Evolutionary conservation across 108 stramenopile genomes (phyloP).

Genomic region (Bacterosira constricta): DNA sequence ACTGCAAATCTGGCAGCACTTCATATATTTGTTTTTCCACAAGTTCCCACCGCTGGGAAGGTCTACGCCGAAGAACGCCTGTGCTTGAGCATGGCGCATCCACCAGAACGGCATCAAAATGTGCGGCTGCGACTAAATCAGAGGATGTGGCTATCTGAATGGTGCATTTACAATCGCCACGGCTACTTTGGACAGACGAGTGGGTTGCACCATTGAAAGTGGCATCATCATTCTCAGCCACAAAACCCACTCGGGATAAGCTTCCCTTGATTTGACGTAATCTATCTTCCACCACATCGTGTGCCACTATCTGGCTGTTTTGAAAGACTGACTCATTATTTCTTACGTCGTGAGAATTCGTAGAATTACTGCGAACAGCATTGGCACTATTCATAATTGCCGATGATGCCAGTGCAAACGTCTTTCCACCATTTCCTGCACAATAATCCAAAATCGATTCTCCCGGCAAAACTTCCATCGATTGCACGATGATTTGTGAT

Average conservation of each 20-base stretch:
- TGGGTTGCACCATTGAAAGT: neutral
- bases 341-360: neutral
- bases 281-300: constrained; percentile 51
- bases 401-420: constrained; percentile 46
- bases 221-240: neutral
- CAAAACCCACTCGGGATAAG: constrained; percentile 44
- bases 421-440: constrained; percentile 64
- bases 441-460: constrained; percentile 53
- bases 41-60: constrained; percentile 54
- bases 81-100: constrained; percentile 59
- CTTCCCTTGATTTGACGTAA: constrained; percentile 55
- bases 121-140: neutral
- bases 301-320: constrained; percentile 40
- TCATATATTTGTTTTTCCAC: constrained; percentile 25
- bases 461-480: constrained; percentile 33
- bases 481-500: constrained; percentile 54
- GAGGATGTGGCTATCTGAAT: constrained; percentile 26
- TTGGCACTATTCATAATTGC: constrained; percentile 2
- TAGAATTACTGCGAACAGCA: neutral
- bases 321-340: neutral
- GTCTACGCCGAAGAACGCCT: constrained; percentile 52
- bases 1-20: constrained; percentile 33
- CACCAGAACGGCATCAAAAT: constrained; percentile 52
- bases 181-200: neutral
- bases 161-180: constrained; percentile 4